Evolutionary conservation across 106 monocot species (phyloP), one percentile per base, ranked within the genome.

Genomic region (Xerophyta viscosa): DNA sequence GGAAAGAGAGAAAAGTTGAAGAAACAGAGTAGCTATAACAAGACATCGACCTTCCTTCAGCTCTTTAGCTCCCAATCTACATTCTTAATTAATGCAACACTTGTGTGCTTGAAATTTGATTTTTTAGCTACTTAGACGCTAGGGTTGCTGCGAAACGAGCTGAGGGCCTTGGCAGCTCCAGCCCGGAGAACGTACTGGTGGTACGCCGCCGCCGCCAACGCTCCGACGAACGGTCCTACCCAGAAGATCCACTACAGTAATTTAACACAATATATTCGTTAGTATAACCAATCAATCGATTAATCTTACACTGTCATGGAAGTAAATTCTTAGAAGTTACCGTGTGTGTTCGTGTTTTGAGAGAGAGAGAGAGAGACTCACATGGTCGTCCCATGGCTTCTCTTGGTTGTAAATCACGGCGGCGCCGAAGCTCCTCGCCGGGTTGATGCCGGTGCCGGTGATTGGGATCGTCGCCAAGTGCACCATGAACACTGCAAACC

Each of bases 401-500:
- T 53, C 6, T 53, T 70, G 44, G 66, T 83, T 83, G 78, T 59
- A 78, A 66, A 83, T 77, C 13, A 83, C 77, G 2, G 82, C 82
- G 27, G 82, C 66, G 9, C 82, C 82, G 0, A 83, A 50, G 61
- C 82, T 83, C 60, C 82, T 52, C 1, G 82, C 82, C 7, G 82
- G 82, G 66, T 83, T 83, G 58, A 82, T 82, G 26, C 82, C 77
- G 19, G 82, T 82, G 0, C 77, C 72, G 50, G 82, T 82, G 63
- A 82, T 73, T 37, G 82, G 82, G 20, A 82, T 82, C 21, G 77
- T 77, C 0, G 82, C 82, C 43, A 82, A 52, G 69, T 82, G 82
- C 48, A 82, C 82, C 61, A 82, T 82, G 77, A 82, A 82, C 50
- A 82, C 82, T 1, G 82, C 77, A 21, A 82, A 82, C 43, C 82